A percentile compares a stretch with the other conserved stretches of the same genome.
phyloP scores from a whole-genome alignment of 2,329 filamentous ascomycete genomes.

The Fusarium pseudoanthophilum region DNA sequence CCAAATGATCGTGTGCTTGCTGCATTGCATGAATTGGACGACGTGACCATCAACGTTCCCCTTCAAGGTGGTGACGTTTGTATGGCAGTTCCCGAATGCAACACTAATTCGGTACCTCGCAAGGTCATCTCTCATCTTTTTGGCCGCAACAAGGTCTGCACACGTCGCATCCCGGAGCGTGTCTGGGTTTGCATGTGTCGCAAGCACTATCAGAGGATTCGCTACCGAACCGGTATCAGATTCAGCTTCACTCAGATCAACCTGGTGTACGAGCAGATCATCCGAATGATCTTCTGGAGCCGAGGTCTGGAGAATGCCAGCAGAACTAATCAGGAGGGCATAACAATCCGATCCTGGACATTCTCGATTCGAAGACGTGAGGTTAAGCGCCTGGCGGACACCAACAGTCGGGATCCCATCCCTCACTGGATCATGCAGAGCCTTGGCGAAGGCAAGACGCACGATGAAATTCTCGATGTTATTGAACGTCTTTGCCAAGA shows the following conservation, averaged over 20 bases:
- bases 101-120: constrained; percentile 69
- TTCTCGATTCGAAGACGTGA: constrained; percentile 73
- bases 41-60: constrained; percentile 23
- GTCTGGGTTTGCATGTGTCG: constrained; percentile 83
- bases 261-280: constrained; percentile 71
- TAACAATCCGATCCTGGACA: constrained; percentile 62
- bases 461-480: constrained; percentile 59
- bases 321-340: constrained; percentile 44
- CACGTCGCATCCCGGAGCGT: constrained; percentile 72
- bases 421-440: constrained; percentile 59
- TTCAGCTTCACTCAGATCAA: constrained; percentile 72
- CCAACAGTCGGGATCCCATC: constrained; percentile 37
- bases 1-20: constrained; percentile 37
- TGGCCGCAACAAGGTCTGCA: constrained; percentile 83
- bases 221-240: constrained; percentile 73
- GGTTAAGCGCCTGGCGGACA: constrained; percentile 62
- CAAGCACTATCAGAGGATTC: constrained; percentile 82
- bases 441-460: constrained; percentile 60
- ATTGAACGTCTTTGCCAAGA: constrained; percentile 58
- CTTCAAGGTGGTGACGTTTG: constrained; percentile 54
- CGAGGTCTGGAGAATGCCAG: constrained; percentile 55
- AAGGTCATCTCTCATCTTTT: constrained; percentile 87
- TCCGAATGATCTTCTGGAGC: constrained; percentile 72
- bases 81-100: constrained; percentile 67
- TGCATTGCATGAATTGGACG: constrained; percentile 24